These are phyloP conservation scores for Oryza meyeriana DNA, from an alignment of 176 grass and related monocot genomes.

Conservation along the genomic window DNA sequence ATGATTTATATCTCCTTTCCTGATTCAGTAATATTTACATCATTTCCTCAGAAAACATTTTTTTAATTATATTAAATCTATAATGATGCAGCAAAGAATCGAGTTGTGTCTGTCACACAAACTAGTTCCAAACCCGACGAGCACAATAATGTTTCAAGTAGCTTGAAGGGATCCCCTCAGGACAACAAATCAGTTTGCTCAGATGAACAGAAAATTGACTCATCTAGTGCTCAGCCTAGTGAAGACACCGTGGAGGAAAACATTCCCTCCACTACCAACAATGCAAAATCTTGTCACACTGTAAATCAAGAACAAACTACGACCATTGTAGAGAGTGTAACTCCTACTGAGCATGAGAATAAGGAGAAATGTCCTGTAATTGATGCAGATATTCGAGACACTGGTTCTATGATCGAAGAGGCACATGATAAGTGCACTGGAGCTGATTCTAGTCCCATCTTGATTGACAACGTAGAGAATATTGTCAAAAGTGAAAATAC, in stretches of 20 bases:
- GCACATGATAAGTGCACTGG: not conserved
- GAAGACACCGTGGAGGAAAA: not conserved
- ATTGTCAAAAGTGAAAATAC: not conserved
- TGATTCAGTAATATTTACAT: not conserved
- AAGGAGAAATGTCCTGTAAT: not conserved
- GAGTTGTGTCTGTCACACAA: not conserved
- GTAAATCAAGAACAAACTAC: not conserved
- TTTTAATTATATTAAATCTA: not conserved
- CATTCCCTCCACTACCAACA: not conserved
- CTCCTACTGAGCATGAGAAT: not conserved
- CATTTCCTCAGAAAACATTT: not conserved
- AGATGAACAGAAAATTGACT: conserved; percentile 11
- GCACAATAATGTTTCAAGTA: not conserved
- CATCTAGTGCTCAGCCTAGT: not conserved
- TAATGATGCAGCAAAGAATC: conserved; percentile 30
- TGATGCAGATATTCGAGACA: not conserved
- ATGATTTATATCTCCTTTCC: not conserved
- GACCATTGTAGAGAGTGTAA: not conserved
- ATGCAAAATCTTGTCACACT: not conserved
- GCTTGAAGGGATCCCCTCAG: conserved; percentile 21
- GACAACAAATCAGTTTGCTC: conserved; percentile 29
- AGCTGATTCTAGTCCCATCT: not conserved
- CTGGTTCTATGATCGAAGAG: conserved; percentile 14
- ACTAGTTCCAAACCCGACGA: not conserved
- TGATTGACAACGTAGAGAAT: not conserved